These are phyloP conservation scores for Stemphylium lycopersici DNA, from an alignment of 2,329 filamentous ascomycete genomes.

Conservation along the genomic window DNA sequence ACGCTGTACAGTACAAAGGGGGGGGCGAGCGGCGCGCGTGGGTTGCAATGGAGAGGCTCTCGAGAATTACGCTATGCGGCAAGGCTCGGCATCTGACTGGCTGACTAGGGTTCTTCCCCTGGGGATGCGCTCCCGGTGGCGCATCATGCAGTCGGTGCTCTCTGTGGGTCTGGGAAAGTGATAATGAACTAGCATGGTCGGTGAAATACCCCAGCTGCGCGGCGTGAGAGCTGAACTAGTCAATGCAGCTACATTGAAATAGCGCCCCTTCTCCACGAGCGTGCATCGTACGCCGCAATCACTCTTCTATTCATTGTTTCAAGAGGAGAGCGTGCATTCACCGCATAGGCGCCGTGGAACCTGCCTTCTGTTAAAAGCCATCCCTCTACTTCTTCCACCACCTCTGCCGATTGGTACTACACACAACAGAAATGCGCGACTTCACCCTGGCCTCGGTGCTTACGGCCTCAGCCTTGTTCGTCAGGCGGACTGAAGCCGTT, in stretches of 20 bases:
- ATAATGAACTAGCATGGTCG: slow-evolving; percentile 16
- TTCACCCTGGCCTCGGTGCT: slow-evolving; percentile 37
- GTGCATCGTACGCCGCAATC: slow-evolving; percentile 9
- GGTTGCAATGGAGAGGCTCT: slow-evolving; percentile 25
- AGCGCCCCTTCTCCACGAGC: slow-evolving; percentile 18
- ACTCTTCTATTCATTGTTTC: slow-evolving; percentile 10
- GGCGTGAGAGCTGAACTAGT: slow-evolving; percentile 5
- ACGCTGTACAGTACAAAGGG: slow-evolving; percentile 6
- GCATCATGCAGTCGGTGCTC: slow-evolving; percentile 10
- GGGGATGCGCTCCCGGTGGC: slow-evolving; percentile 16
- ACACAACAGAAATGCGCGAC: slow-evolving; percentile 36
- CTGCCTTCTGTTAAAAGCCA: too few relatives aligned
- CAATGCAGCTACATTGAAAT: slow-evolving; percentile 28
- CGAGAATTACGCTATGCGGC: slow-evolving; percentile 25
- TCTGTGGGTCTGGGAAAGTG: neutral
- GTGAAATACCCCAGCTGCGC: slow-evolving; percentile 24
- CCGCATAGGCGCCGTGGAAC: too few relatives aligned
- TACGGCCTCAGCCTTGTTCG: slow-evolving; percentile 45
- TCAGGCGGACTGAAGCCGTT: slow-evolving; percentile 52
- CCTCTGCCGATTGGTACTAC: neutral
- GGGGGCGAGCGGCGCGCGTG: slow-evolving; percentile 3
- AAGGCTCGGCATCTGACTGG: slow-evolving; percentile 31
- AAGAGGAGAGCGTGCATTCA: neutral
- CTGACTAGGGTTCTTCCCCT: slow-evolving; percentile 31
- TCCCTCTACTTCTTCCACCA: too few relatives aligned